phyloP scores from a whole-genome alignment of 2,329 filamentous ascomycete species.

The Dothideomycetes sp. region DNA sequence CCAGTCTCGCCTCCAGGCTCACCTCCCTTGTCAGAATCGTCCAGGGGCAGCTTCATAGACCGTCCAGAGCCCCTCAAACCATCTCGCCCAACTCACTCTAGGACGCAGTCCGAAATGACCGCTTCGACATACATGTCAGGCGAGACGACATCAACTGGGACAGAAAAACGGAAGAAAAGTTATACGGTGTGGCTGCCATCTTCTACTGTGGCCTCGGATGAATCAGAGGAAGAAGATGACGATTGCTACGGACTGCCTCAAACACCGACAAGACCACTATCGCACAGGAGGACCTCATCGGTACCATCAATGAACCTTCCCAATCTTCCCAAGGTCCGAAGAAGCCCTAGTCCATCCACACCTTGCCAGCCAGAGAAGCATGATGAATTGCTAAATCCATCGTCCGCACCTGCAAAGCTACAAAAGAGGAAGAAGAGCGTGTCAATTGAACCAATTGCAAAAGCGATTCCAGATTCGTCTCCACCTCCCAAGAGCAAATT shows the following conservation, averaged over 20 bases:
- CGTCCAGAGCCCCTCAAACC: neutral
- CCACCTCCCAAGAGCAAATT: constrained; percentile 9
- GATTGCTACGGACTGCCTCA: constrained; percentile 14
- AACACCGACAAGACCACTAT: constrained; percentile 21
- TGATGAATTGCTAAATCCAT: constrained; percentile 11
- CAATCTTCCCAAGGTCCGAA: constrained; percentile 31
- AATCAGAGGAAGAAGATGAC: constrained; percentile 18
- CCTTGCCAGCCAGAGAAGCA: neutral
- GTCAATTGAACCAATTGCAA: constrained; percentile 10
- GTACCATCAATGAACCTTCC: constrained; percentile 36
- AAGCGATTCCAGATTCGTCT: neutral
- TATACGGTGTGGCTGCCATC: constrained; percentile 40
- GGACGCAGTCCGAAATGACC: constrained; percentile 2
- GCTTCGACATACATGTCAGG: constrained; percentile 18
- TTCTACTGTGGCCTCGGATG: constrained; percentile 23
- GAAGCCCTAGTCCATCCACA: constrained; percentile 10
- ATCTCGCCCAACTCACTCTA: constrained; percentile 1
- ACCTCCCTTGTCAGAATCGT: constrained; percentile 6
- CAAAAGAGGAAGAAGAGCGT: constrained; percentile 17
- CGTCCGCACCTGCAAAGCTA: constrained; percentile 23
- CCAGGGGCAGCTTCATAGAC: neutral
- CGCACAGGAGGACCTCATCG: constrained; percentile 36
- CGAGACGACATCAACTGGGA: constrained; percentile 12
- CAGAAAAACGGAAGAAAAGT: constrained; percentile 27
- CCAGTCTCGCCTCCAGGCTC: constrained; percentile 18